Evolutionary conservation across 2,329 filamentous ascomycete genomes (phyloP).

Genomic region (Aspergillus sp.): DNA sequence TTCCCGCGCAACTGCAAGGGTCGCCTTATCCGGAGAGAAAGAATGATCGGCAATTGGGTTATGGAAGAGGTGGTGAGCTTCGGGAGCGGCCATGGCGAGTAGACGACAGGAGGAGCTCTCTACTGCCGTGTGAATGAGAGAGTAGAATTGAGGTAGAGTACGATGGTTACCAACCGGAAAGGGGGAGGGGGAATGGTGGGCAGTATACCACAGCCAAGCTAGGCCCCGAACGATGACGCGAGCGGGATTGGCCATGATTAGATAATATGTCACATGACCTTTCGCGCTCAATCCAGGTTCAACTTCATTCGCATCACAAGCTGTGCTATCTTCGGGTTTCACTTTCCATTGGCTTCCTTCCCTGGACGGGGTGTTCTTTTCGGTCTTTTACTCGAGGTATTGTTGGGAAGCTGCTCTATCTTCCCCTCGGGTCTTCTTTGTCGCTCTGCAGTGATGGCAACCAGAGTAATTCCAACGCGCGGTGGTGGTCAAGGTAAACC

Average conservation of each 20-base stretch:
- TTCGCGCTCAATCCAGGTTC: not conserved
- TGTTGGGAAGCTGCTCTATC: not conserved
- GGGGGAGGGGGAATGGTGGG: not conserved
- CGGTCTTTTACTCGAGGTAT: not conserved
- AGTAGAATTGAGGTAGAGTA: conserved; percentile 12
- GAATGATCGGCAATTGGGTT: conserved; percentile 96
- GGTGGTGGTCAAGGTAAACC: conserved; percentile 38
- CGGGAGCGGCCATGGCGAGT: conserved; percentile 73
- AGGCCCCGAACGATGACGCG: conserved; percentile 16
- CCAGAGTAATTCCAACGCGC: conserved; percentile 45
- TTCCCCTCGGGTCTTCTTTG: not conserved
- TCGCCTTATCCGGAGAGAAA: conserved; percentile 88
- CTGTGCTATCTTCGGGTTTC: not conserved
- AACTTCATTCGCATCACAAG: conserved; percentile 1
- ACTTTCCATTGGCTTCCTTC: not conserved
- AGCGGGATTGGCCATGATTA: conserved; percentile 23
- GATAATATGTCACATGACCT: conserved; percentile 26
- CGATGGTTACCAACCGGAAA: not conserved
- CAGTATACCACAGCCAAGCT: not conserved
- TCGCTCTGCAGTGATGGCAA: conserved; percentile 33
- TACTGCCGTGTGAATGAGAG: conserved; percentile 68
- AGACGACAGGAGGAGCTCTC: conserved; percentile 93
- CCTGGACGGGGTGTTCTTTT: not conserved
- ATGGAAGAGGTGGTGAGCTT: conserved; percentile 97
- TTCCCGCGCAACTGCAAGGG: conserved; percentile 87